Evolutionary conservation across 768 basidiomycete genomes (phyloP).

Genomic region (Termitomyces heimii): DNA sequence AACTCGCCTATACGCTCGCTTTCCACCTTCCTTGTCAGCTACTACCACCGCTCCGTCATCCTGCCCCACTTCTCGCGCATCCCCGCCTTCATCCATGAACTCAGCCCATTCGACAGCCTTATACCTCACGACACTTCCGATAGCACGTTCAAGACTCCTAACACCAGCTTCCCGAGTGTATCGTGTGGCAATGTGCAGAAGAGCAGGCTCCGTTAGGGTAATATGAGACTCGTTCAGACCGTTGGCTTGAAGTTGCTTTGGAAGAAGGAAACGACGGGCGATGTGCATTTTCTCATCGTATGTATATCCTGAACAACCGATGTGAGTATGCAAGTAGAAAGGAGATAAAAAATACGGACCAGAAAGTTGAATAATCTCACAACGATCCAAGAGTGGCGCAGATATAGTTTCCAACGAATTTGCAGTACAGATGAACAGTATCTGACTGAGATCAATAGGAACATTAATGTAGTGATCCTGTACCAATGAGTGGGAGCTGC

Average conservation of each 20-base stretch:
- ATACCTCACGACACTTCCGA: constrained; percentile 82
- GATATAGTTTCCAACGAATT: constrained; percentile 89
- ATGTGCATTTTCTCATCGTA: constrained; percentile 91
- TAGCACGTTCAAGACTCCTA: constrained; percentile 80
- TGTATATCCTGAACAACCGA: constrained; percentile 53
- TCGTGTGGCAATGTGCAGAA: constrained; percentile 66
- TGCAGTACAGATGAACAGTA: constrained; percentile 90
- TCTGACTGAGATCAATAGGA: constrained; percentile 81
- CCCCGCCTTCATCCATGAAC: constrained; percentile 37
- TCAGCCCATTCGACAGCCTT: constrained; percentile 93
- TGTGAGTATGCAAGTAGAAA: neutral
- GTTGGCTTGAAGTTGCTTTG: constrained; percentile 81
- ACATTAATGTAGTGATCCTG: constrained; percentile 92
- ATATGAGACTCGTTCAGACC: constrained; percentile 61
- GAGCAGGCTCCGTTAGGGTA: constrained; percentile 59
- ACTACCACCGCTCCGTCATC: constrained; percentile 16
- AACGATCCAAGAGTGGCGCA: constrained; percentile 82
- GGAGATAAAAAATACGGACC: constrained; percentile 32
- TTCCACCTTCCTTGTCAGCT: constrained; percentile 7
- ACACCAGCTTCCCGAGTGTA: constrained; percentile 94
- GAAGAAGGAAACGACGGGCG: constrained; percentile 79
- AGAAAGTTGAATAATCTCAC: constrained; percentile 80
- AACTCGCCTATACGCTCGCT: constrained; percentile 44
- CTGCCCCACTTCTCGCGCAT: constrained; percentile 13
- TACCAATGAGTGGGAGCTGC: neutral